These are phyloP conservation scores for Nitzschia sp. DNA, from an alignment of 108 stramenopile species.

Conservation along the genomic window DNA sequence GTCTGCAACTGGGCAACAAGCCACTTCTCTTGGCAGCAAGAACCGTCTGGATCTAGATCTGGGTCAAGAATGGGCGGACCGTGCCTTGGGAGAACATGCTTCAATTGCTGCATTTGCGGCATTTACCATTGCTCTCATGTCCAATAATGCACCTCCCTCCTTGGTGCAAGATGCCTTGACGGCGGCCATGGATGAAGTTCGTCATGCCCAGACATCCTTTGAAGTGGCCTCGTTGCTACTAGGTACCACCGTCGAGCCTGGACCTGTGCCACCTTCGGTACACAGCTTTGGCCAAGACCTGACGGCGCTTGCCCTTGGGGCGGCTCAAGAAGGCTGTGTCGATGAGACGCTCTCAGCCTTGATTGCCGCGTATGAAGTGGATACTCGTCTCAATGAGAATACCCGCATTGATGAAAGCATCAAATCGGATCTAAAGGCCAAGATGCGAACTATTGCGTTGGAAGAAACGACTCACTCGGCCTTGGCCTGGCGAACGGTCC, in stretches of 20 bases:
- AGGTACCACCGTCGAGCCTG: slow-evolving; percentile 44
- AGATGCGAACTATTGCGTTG: slow-evolving; percentile 50
- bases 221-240: slow-evolving; percentile 50
- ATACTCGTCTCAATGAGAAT: slow-evolving; percentile 21
- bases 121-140: slow-evolving; percentile 66
- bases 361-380: slow-evolving; percentile 46
- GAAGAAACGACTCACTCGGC: slow-evolving; percentile 61
- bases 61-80: slow-evolving; percentile 52
- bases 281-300: slow-evolving; percentile 48
- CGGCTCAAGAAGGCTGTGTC: slow-evolving; percentile 60
- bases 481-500: slow-evolving; percentile 61
- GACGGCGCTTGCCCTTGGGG: slow-evolving; percentile 50
- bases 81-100: slow-evolving; percentile 62
- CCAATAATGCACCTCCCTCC: slow-evolving; percentile 53
- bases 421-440: slow-evolving; percentile 28
- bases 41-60: too few species aligned
- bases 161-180: slow-evolving; percentile 55
- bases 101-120: slow-evolving; percentile 66
- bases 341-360: slow-evolving; percentile 66
- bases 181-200: slow-evolving; percentile 65
- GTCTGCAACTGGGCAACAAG: too few species aligned
- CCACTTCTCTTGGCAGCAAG: too few species aligned
- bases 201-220: slow-evolving; percentile 58
- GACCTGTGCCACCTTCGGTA: slow-evolving; percentile 47
- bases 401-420: slow-evolving; percentile 8